Percentiles rank a stretch among this genome's conserved stretches.
phyloP scores from a whole-genome alignment of 305 asterid species.

The Rubia peregrina region DNA sequence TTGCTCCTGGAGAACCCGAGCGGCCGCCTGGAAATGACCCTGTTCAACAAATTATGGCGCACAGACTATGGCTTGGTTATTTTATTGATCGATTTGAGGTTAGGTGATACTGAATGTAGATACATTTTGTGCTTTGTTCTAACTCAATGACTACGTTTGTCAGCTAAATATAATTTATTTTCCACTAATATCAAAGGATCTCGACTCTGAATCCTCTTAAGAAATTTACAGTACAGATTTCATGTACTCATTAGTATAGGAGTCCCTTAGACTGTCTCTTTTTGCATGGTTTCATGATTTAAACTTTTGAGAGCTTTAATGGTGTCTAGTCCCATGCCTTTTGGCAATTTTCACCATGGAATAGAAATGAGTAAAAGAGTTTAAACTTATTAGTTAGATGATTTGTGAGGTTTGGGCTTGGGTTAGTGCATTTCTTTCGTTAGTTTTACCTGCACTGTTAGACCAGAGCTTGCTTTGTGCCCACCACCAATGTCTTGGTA shows the following conservation, averaged over 20 bases:
- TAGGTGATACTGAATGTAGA: constrained; percentile 21
- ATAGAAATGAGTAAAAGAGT: neutral
- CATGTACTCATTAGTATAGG: neutral
- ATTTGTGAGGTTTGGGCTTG: neutral
- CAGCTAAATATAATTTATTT: neutral
- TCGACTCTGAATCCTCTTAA: neutral
- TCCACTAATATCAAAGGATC: neutral
- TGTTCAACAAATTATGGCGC: constrained; percentile 91
- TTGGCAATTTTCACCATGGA: neutral
- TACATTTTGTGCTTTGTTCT: constrained; percentile 3
- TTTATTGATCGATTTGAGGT: constrained; percentile 98
- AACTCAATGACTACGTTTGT: neutral
- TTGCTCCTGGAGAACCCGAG: constrained; percentile 94
- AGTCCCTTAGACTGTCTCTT: neutral
- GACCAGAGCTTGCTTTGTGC: neutral
- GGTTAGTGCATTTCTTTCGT: neutral
- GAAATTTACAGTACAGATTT: neutral
- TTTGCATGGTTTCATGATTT: neutral
- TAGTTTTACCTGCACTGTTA: neutral
- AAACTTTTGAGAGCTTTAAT: neutral
- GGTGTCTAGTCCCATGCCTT: constrained; percentile 1
- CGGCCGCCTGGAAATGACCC: constrained; percentile 77
- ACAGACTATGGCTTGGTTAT: constrained; percentile 97
- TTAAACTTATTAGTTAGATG: neutral
- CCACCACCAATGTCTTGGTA: neutral